Percentiles rank a stretch among this genome's conserved stretches.
These are phyloP conservation scores for Cyclocybe cylindracea DNA, from an alignment of 768 basidiomycete genomes.

Conservation along the genomic window DNA sequence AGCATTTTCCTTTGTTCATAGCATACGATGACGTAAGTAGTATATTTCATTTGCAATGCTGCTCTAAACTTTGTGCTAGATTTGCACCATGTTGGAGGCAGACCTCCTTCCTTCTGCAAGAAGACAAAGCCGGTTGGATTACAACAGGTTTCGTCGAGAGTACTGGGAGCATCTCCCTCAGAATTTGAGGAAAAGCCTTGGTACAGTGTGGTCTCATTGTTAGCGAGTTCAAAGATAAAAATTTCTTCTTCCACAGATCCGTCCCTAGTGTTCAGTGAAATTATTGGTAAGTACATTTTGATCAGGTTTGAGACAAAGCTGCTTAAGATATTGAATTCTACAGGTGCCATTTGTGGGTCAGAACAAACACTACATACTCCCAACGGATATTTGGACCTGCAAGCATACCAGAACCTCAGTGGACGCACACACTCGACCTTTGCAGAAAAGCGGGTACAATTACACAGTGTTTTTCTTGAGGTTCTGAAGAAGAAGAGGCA, in stretches of 20 bases:
- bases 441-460: constrained; percentile 41
- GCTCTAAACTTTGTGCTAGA: constrained; percentile 26
- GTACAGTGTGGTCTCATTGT: constrained; percentile 27
- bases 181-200: constrained; percentile 48
- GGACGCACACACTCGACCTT: constrained; percentile 56
- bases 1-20: constrained; percentile 70
- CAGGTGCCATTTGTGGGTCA: constrained; percentile 71
- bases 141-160: constrained; percentile 41
- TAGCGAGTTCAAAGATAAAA: too few relatives aligned
- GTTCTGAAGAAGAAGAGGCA: constrained; percentile 50
- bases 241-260: constrained; percentile 42
- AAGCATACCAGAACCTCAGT: constrained; percentile 49
- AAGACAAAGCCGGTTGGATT: constrained; percentile 37
- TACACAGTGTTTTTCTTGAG: constrained; percentile 55
- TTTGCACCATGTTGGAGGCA: constrained; percentile 49
- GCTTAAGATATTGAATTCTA: not conserved
- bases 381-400: constrained; percentile 40
- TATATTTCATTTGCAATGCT: constrained; percentile 1
- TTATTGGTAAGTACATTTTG: constrained; percentile 48
- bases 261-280: constrained; percentile 61
- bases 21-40: constrained; percentile 59
- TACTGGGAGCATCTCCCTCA: constrained; percentile 68
- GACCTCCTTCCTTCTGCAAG: constrained; percentile 30
- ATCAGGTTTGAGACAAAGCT: too few relatives aligned
- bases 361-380: constrained; percentile 44